Evolutionary conservation across 179 eudicot genomes (phyloP), one percentile per base, ranked within the genome.

Genomic region (Patellifolia procumbens): DNA sequence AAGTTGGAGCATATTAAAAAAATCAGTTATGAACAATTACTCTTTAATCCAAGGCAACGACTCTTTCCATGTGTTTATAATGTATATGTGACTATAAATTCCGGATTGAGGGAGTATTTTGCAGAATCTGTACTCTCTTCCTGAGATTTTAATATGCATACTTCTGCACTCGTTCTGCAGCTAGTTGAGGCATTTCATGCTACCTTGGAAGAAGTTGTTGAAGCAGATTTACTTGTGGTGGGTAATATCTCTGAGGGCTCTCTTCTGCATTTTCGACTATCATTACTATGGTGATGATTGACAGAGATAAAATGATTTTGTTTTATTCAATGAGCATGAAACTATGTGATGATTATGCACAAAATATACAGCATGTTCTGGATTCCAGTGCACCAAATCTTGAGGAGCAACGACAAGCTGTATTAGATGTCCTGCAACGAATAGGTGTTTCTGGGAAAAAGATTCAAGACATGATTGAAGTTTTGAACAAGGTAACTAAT

Each of bases 161-260:
- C 24, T 62, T 39, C n/a, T 65, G 43, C 43, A 39, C 43, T 39
- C 8, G 43, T 39, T 39, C 8, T 80, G 80, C 87, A 92, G 97
- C 81, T 95, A 68, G 91, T 95, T 65, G 97, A 95, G 85, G 97
- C 99, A 70, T 95, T 95, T 84, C 95, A 93, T 85, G 97, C 99
- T 61, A 95, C 99, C 74, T 83, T 95, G 89, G 97, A 95, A 85
- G 97, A 92, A 90, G 99, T 95, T 79, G 91, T 85, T 59, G 97
- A 92, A 82, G 97, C 99, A 75, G 99, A 95, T 74, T 87, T 95
- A 79, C 95, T 95, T 59, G 97, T 95, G 97, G 99, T 91, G 86
- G 53, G 87, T 61, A 55, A 62, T 22, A 24, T 63, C n/a, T 55
- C 17, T 46, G 15, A 52, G 70, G 65, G 11, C 75, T 70, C 3